These are phyloP conservation scores for Ceratocystis albifundus DNA, from an alignment of 2,329 filamentous ascomycete species.

Conservation along the genomic window DNA sequence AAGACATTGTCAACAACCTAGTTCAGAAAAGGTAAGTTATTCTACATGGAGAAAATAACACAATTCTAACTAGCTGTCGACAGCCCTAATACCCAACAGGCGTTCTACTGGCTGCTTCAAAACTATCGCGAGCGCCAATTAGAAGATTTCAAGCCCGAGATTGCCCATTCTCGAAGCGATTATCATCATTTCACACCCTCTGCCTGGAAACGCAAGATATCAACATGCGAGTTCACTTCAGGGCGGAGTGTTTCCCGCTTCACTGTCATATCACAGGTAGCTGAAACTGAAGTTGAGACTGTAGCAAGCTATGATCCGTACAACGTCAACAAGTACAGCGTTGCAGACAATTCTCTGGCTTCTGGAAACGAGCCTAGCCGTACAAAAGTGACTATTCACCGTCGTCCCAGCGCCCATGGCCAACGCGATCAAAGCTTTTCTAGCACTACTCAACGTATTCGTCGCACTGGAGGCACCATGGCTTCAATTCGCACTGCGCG, in stretches of 20 bases:
- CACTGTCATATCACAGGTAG: slow-evolving; percentile 52
- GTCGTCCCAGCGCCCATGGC: slow-evolving; percentile 16
- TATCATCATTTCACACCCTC: slow-evolving; percentile 65
- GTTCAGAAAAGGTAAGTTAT: slow-evolving; percentile 48
- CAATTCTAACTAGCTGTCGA: slow-evolving; percentile 25
- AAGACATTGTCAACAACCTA: slow-evolving; percentile 59
- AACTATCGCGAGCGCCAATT: slow-evolving; percentile 74
- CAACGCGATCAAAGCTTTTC: slow-evolving; percentile 26
- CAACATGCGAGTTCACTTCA: slow-evolving; percentile 49
- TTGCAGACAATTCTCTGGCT: neutral
- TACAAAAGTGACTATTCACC: slow-evolving; percentile 56
- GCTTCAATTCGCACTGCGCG: slow-evolving; percentile 16
- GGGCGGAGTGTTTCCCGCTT: slow-evolving; percentile 48
- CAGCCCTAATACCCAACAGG: slow-evolving; percentile 78
- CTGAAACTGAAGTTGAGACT: slow-evolving; percentile 41
- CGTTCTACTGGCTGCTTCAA: slow-evolving; percentile 77
- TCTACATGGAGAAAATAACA: neutral
- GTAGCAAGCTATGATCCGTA: slow-evolving; percentile 72
- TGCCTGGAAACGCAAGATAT: slow-evolving; percentile 48
- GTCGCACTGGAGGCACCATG: slow-evolving; percentile 17
- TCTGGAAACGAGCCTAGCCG: slow-evolving; percentile 41
- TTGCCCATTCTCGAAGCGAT: slow-evolving; percentile 80
- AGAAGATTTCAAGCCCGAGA: slow-evolving; percentile 71
- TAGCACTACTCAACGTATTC: slow-evolving; percentile 11
- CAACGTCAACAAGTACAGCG: slow-evolving; percentile 45